Evolutionary conservation across 345 rosid species (phyloP).

Genomic region (Boechera retrofracta): DNA sequence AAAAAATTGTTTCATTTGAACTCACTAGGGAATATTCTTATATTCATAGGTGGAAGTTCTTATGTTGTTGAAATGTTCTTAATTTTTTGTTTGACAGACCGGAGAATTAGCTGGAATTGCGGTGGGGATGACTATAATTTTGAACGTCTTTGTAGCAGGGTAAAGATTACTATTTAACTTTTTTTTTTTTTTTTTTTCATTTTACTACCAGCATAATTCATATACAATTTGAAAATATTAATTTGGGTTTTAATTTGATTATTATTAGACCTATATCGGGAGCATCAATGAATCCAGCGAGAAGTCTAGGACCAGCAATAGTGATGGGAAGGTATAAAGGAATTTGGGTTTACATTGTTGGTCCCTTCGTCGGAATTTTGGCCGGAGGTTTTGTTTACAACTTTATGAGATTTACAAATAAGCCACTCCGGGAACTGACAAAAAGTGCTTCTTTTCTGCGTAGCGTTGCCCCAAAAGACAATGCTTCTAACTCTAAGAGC

Average conservation of each 20-base stretch:
- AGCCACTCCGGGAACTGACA: conserved; percentile 57
- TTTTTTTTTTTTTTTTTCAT: background rate
- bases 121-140: conserved; percentile 66
- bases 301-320: conserved; percentile 79
- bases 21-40: too few relatives aligned
- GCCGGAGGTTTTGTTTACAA: conserved; percentile 65
- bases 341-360: conserved; percentile 67
- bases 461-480: conserved; percentile 4
- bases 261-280: conserved; percentile 43
- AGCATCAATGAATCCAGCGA: conserved; percentile 89
- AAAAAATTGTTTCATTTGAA: too few relatives aligned
- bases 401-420: conserved; percentile 56
- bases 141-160: conserved; percentile 70
- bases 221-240: background rate
- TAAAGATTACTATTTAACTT: conserved; percentile 2
- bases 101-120: conserved; percentile 60
- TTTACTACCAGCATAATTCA: background rate
- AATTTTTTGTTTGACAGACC: conserved; percentile 27
- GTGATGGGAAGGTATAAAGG: conserved; percentile 55
- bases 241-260: background rate
- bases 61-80: background rate
- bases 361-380: conserved; percentile 60
- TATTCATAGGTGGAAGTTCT: too few relatives aligned
- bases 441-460: conserved; percentile 43
- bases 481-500: conserved; percentile 12